Percentiles rank a stretch among this genome's conserved stretches.
phyloP scores from a whole-genome alignment of 148 eudicot genomes.

The Dysphania ambrosioides region DNA sequence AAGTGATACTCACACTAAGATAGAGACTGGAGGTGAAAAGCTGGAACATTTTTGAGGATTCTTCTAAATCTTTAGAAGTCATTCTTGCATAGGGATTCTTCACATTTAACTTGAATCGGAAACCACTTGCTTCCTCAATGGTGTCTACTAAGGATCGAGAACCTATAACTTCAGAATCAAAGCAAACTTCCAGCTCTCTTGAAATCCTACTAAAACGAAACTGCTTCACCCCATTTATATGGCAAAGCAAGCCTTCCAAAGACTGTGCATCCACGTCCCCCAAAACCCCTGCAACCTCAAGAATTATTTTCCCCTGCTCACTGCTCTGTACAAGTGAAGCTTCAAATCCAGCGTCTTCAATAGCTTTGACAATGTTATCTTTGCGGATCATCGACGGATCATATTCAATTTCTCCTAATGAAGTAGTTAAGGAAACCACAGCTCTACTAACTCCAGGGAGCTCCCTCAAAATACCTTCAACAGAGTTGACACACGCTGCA shows the following conservation, averaged over 20 bases:
- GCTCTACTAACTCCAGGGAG: constrained; percentile 79
- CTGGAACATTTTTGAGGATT: constrained; percentile 77
- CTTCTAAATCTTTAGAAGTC: constrained; percentile 79
- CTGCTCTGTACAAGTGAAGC: constrained; percentile 92
- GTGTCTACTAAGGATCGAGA: constrained; percentile 72
- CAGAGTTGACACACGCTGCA: constrained; percentile 91
- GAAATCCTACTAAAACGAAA: constrained; percentile 47
- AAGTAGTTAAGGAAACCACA: constrained; percentile 79
- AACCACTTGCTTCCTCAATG: constrained; percentile 61
- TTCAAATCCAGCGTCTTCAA: constrained; percentile 99
- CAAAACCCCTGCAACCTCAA: constrained; percentile 58
- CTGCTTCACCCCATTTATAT: constrained; percentile 64
- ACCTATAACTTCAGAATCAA: constrained; percentile 83
- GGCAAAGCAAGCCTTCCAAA: constrained; percentile 63
- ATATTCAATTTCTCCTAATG: constrained; percentile 93
- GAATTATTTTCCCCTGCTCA: constrained; percentile 67
- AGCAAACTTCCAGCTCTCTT: constrained; percentile 69
- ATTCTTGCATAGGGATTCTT: constrained; percentile 83
- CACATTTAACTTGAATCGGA: constrained; percentile 60
- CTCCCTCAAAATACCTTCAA: constrained; percentile 78
- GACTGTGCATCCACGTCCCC: constrained; percentile 53
- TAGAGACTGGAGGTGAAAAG: constrained; percentile 69
- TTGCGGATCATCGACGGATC: constrained; percentile 60
- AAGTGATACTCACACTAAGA: constrained; percentile 71
- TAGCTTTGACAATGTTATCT: constrained; percentile 74